Evolutionary conservation across 2,329 filamentous ascomycete species (phyloP).

Genomic region (Helicocarpus griseus): DNA sequence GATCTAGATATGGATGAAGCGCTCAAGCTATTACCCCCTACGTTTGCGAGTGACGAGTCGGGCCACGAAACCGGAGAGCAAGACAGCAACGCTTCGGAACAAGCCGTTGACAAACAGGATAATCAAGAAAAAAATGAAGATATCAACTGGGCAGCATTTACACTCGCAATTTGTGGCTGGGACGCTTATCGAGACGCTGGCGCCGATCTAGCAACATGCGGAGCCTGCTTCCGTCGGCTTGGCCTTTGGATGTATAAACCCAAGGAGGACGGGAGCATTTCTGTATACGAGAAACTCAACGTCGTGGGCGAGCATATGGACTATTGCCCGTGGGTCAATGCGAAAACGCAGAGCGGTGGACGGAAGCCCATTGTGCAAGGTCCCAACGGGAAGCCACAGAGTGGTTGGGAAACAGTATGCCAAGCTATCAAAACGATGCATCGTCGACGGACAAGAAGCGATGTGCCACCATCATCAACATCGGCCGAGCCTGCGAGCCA

Average conservation of each 20-base stretch:
- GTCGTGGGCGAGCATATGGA: conserved; percentile 65
- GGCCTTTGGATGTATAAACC: conserved; percentile 91
- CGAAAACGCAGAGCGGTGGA: conserved; percentile 47
- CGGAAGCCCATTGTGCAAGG: conserved; percentile 22
- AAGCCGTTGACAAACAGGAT: not conserved
- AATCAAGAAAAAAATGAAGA: not conserved
- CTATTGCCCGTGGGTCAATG: conserved; percentile 73
- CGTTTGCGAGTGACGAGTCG: conserved; percentile 6
- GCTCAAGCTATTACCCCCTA: conserved; percentile 20
- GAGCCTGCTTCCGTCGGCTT: conserved; percentile 76
- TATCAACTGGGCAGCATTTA: conserved; percentile 54
- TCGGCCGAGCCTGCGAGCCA: conserved; percentile 21
- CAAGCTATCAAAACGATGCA: conserved; percentile 33
- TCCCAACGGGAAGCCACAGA: conserved; percentile 26
- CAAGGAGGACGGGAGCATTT: conserved; percentile 46
- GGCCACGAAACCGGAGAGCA: not conserved
- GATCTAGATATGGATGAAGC: conserved; percentile 23
- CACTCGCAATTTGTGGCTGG: conserved; percentile 67
- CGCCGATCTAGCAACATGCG: conserved; percentile 63
- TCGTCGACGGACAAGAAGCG: conserved; percentile 21
- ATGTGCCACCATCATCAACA: conserved; percentile 18
- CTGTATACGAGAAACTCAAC: conserved; percentile 47
- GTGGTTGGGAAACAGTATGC: conserved; percentile 38
- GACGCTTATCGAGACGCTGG: conserved; percentile 47
- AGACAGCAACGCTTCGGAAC: not conserved